Evolutionary conservation across 2,329 filamentous ascomycete genomes (phyloP).

Genomic region (Ilyonectria mors-panacis): DNA sequence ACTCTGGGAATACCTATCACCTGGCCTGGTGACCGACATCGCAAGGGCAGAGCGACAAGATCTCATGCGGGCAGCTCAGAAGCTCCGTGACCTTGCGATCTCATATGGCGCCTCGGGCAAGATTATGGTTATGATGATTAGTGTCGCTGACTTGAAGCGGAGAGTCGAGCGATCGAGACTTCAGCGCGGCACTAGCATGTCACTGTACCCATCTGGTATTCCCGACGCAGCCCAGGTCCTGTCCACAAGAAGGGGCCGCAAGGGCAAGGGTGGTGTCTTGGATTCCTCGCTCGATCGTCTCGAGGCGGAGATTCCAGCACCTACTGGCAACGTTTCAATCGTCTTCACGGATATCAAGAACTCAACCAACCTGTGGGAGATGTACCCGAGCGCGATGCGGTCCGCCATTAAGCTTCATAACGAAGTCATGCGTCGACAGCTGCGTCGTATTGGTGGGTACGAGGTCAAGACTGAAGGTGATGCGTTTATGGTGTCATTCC

Average conservation of each 20-base stretch:
- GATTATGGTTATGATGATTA: conserved; percentile 99
- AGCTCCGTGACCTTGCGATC: conserved; percentile 93
- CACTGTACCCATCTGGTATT: conserved; percentile 83
- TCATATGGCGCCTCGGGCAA: conserved; percentile 95
- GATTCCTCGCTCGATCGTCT: conserved; percentile 91
- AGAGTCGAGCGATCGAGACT: conserved; percentile 80
- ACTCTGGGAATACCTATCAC: conserved; percentile 94
- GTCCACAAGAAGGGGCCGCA: conserved; percentile 75
- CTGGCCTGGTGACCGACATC: conserved; percentile 92
- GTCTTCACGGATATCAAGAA: conserved; percentile 99
- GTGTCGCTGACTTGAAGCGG: conserved; percentile 90
- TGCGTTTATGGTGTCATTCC: conserved; percentile 99
- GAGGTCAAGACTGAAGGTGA: conserved; percentile 99
- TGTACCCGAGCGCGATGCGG: conserved; percentile 94
- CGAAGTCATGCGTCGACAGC: conserved; percentile 92
- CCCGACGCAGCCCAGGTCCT: conserved; percentile 78
- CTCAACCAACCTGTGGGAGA: conserved; percentile 96
- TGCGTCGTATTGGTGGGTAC: conserved; percentile 94
- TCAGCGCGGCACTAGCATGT: conserved; percentile 86
- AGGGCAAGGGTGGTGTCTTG: conserved; percentile 74
- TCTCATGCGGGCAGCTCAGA: conserved; percentile 95
- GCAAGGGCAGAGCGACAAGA: conserved; percentile 89
- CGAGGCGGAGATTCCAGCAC: conserved; percentile 91
- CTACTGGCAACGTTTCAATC: conserved; percentile 90
- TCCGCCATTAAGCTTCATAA: conserved; percentile 98